Evolutionary conservation across 2,329 filamentous ascomycete species (phyloP).

Genomic region (Aureobasidium leucospermi): DNA sequence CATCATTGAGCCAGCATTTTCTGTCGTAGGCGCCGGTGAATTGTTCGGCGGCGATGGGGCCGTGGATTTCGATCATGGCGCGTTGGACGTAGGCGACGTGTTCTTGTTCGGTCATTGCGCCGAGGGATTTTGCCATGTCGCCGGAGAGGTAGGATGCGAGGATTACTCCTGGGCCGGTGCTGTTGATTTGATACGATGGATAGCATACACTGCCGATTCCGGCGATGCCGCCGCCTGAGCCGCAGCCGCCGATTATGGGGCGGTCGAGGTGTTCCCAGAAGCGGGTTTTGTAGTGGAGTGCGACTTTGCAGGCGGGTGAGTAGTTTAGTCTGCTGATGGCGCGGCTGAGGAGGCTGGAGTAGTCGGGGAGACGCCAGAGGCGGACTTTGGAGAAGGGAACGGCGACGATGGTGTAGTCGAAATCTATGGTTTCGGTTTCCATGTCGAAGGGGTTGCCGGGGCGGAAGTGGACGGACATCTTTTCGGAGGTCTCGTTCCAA

Average conservation of each 20-base stretch:
- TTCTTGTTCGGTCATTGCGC: constrained; percentile 47
- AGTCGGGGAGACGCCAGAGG: constrained; percentile 52
- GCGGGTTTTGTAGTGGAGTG: constrained; percentile 60
- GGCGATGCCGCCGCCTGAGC: constrained; percentile 51
- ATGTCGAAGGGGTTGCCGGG: constrained; percentile 37
- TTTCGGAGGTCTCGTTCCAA: constrained; percentile 44
- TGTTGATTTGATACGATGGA: constrained; percentile 59
- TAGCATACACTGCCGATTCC: constrained; percentile 59
- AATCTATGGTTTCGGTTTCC: constrained; percentile 42
- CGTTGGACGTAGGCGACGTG: constrained; percentile 58
- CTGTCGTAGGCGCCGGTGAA: constrained; percentile 60
- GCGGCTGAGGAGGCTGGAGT: constrained; percentile 42
- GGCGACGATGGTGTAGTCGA: constrained; percentile 61
- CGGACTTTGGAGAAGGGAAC: constrained; percentile 59
- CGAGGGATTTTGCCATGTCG: constrained; percentile 38
- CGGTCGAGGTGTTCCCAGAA: constrained; percentile 49
- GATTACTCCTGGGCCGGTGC: constrained; percentile 54
- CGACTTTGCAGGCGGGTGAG: constrained; percentile 48
- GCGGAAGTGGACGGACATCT: constrained; percentile 54
- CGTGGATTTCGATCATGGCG: constrained; percentile 62
- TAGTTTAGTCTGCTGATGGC: constrained; percentile 46
- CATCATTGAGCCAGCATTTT: constrained; percentile 58
- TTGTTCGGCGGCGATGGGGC: constrained; percentile 50
- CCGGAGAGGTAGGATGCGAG: constrained; percentile 52
- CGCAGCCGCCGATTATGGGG: constrained; percentile 59